Conservation (phyloP, 345 rosid species). For the Lumnitzera racemosa region DNA sequence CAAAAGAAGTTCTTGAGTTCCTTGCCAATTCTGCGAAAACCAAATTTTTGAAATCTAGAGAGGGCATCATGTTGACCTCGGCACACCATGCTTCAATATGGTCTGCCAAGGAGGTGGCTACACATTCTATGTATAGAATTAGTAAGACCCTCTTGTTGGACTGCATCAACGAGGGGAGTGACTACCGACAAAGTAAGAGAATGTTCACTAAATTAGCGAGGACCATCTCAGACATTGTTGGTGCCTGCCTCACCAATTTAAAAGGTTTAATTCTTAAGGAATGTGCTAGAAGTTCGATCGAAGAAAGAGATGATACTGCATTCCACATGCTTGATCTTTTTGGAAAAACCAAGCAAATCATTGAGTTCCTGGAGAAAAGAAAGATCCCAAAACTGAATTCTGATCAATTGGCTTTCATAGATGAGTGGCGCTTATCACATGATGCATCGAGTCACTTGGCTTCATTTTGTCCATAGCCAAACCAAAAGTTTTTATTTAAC, state of each 20-base stretch:
- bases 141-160: conserved; percentile 45
- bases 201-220: conserved; percentile 30
- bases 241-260: conserved; percentile 75
- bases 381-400: conserved; percentile 28
- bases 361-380: conserved; percentile 40
- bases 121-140: conserved; percentile 75
- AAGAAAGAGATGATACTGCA: conserved; percentile 45
- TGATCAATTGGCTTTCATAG: conserved; percentile 39
- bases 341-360: conserved; percentile 45
- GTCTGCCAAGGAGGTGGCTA: conserved; percentile 62
- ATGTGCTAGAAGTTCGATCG: conserved; percentile 50
- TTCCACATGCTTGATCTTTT: conserved; percentile 48
- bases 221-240: conserved; percentile 55
- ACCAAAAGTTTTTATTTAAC: too few relatives aligned
- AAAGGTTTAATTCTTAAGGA: conserved; percentile 31
- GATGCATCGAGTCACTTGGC: conserved; percentile 14
- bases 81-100: conserved; percentile 26
- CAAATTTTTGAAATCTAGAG: too few relatives aligned
- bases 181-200: conserved; percentile 18
- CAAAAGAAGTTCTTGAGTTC: background rate
- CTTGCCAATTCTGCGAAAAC: conserved; percentile 1
- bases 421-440: conserved; percentile 36
- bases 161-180: conserved; percentile 9
- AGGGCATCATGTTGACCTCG: too few relatives aligned
- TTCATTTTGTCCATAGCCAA: too few relatives aligned